Evolutionary conservation across 2,329 filamentous ascomycete genomes (phyloP), one percentile per base, ranked within the genome.

Genomic region (Fusarium staphyleae): DNA sequence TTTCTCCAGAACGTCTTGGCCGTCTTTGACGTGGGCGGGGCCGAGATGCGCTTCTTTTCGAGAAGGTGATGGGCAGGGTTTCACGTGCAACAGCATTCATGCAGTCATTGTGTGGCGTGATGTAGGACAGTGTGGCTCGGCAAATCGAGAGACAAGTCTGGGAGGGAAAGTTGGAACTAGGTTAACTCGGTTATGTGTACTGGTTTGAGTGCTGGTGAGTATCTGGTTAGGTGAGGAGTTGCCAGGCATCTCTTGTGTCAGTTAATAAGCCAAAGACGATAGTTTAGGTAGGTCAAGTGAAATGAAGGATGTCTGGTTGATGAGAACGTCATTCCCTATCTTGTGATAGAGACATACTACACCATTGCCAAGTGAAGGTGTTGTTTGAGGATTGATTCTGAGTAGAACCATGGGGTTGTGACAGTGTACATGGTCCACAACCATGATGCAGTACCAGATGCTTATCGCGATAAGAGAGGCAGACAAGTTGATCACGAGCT

Each of bases 1-100:
- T 84, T 82, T 50, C 65, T 84, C 53, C 76, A 81, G 64, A 82
- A 79, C 48, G 78, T 79, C 3, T 66, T 83, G 43, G 75, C 76
- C 0, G 77, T 81, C 1, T 80, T 79, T 60, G 77, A 81, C 52
- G 68, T 79, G 13, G 77, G 77, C 1, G 75, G 69, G 5, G 76
- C 71, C n/a, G 68, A 78, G 66, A 76, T 81, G 73, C 72, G 75
- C 4, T 77, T 80, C 66, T 77, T 77, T 55, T 59, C 66, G 45
- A 65, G 63, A 53, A 48, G 49, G 33, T 45, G 42, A 55, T 39
- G 8, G 3, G 10, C 15, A n/a, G 32, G 11, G 18, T 37, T 36
- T 4, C 33, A 22, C n/a, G 30, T 19, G 33, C 19, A 22, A 12
- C 16, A 10, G 19, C 30, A 33, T 28, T 9, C 29, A 18, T 35